A percentile compares a stretch with the other conserved stretches of the same genome.
Conservation (phyloP, 78 protist species). For the Dictyostelium capitatum region DNA sequence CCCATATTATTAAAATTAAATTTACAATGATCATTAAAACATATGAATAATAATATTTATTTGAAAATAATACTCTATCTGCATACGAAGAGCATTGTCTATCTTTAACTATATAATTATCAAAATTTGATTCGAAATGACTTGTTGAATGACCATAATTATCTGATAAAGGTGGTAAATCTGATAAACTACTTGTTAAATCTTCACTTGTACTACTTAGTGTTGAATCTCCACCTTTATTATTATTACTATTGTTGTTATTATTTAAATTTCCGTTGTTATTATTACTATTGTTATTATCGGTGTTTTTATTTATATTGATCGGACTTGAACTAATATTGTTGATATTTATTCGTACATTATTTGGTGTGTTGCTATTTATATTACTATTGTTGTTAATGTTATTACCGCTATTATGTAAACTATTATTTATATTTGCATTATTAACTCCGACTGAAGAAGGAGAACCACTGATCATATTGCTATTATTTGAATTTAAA, state of each 20-base stretch:
- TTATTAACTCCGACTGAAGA: not conserved
- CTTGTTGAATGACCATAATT: constrained; percentile 13
- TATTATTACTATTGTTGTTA: not conserved
- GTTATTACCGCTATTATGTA: not conserved
- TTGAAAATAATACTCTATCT: constrained; percentile 53
- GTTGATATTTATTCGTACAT: not conserved
- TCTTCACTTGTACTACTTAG: not conserved
- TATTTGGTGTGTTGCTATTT: not conserved
- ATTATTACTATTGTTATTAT: not conserved
- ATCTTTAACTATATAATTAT: not conserved
- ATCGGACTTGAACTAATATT: not conserved
- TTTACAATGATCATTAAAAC: constrained; percentile 33
- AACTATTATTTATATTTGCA: not conserved
- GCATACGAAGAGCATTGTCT: constrained; percentile 50
- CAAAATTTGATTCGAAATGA: not conserved
- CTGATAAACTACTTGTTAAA: not conserved
- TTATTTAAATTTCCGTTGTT: not conserved
- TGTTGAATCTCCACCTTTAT: not conserved
- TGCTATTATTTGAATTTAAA: not conserved
- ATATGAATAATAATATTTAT: constrained; percentile 58
- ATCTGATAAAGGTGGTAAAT: not conserved
- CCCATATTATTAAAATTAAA: constrained; percentile 50
- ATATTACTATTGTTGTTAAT: not conserved
- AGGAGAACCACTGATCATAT: no score
- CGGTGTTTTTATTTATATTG: not conserved